Conservation (phyloP, 2,329 filamentous ascomycete genomes). For the Sarocladiaceae sp. region DNA sequence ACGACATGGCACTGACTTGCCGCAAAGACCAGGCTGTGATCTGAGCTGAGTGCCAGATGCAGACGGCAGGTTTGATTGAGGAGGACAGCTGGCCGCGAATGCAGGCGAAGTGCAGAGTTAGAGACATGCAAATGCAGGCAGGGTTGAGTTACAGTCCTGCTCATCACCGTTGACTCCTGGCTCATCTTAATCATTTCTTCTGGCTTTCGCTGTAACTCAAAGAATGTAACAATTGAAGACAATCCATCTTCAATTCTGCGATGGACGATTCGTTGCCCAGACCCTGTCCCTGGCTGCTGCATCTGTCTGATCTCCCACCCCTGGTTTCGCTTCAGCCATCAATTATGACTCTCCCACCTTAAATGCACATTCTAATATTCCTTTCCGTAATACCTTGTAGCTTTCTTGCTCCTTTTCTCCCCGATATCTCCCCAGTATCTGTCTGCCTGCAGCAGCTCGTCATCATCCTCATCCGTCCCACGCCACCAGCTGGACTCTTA, state of each 20-base stretch:
- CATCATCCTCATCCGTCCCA: not conserved
- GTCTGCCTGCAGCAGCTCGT: not conserved
- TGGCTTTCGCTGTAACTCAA: no score
- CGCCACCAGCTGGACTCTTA: no score
- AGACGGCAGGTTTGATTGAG: not conserved
- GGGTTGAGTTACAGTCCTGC: no score
- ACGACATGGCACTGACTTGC: not conserved
- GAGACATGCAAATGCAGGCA: no score
- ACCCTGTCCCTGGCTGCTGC: not conserved
- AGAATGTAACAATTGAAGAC: not conserved
- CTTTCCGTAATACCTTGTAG: no score
- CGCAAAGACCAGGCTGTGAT: not conserved
- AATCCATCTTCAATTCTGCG: not conserved
- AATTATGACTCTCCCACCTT: not conserved
- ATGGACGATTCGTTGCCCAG: no score
- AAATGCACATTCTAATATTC: not conserved
- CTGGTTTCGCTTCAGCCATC: slow-evolving; percentile 6
- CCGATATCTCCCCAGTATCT: not conserved
- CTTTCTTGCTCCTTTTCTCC: no score
- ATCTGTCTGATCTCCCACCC: slow-evolving; percentile 4
- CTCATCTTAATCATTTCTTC: no score
- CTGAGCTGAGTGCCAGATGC: not conserved
- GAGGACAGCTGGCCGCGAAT: no score
- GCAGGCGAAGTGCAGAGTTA: no score
- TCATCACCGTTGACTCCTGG: no score